Evolutionary conservation across 768 basidiomycete genomes (phyloP), one percentile per base, ranked within the genome.

Genomic region (Suillus tomentosus): DNA sequence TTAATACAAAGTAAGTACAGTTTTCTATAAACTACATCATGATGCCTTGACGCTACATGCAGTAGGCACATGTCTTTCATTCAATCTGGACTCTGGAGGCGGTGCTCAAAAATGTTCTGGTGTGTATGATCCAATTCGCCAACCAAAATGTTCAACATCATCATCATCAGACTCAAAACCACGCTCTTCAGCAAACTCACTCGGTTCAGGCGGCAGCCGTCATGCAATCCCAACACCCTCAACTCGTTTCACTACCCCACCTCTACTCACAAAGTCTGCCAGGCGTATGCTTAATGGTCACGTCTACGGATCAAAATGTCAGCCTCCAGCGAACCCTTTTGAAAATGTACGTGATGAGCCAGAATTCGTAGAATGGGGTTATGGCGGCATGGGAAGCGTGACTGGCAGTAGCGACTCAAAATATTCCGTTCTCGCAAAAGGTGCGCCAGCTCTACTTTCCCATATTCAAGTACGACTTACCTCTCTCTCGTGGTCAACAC

Each of bases 281-380:
- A 80, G 84, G 4, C 83, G 82, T 62, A 89, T 95, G 89, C 81
- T 96, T 65, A 96, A 96, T 70, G 94, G 94, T 0, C 83, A 94
- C 34, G 84, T 95, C 0, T 95, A 95, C 69, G 94, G 94, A 57
- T 81, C 73, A 64, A 79, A 69, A 63, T 68, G 70, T 56, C 76
- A 78, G 42, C 72, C 71, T 13, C 77, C 77, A 58, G 75, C 77
- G 5, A 87, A 91, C 70, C 87, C 83, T 0, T 91, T 91, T 67
- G 88, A 84, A 7, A 87, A 81, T 63, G 86, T 80, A 15, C 80
- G 81, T 5, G 86, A 87, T 36, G 84, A 87, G 0, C 90, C 90
- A 39, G 90, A 90, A 72, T 96, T 96, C 68, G 92, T 94, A 19
- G 94, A 96, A 75, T 96, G 94, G 94, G 94, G 94, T 0, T 92